Evolutionary conservation across 257 asterid species (phyloP), one percentile per base, ranked within the genome.

Genomic region (Scutellaria baicalensis): DNA sequence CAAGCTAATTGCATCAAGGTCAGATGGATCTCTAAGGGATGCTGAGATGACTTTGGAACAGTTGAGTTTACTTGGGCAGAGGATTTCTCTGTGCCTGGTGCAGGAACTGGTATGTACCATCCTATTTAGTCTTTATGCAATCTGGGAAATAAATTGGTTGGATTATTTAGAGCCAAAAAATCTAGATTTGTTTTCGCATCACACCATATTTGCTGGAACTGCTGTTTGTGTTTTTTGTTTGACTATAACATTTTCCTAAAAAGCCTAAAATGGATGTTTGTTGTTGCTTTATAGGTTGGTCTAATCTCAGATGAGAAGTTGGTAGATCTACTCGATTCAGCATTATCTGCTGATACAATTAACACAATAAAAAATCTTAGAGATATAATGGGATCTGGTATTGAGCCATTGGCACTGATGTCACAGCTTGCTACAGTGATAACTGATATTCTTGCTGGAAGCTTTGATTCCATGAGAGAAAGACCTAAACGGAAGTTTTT

Each of bases 31-130:
- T 45, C 68, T 92, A 71, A 84, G 97, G 64, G 98, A 92, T 69
- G 98, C 97, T 33, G 98, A 92, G 84, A 92, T 89, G 98, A 92
- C 98, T 35, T 80, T 92, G 54, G 98, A 90, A 55, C 97, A 92
- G 66, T 64, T 92, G 84, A 86, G 96, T 74, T 82, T 92, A 73
- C 87, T 92, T 3, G 98, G 98, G 57, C 89, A 81, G 86, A 87
- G 81, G 79, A 81, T 92, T 67, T 82, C 97, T 31, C 84, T 86
- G 40, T 79, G 91, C 65, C 78, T 86, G 69, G 97, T 90, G 12
- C 97, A 89, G 75, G 95, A 92, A 82, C 88, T 81, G 81, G 85
- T 84, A 63, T 3, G 70, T 61, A 2, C 23, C 20, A 49, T 43
- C 10, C 9, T 55, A 3, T 78, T 40, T 18, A 35, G 18, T 64